These are phyloP conservation scores for Xylariales sp. DNA, from an alignment of 2,329 filamentous ascomycete genomes.

Conservation along the genomic window DNA sequence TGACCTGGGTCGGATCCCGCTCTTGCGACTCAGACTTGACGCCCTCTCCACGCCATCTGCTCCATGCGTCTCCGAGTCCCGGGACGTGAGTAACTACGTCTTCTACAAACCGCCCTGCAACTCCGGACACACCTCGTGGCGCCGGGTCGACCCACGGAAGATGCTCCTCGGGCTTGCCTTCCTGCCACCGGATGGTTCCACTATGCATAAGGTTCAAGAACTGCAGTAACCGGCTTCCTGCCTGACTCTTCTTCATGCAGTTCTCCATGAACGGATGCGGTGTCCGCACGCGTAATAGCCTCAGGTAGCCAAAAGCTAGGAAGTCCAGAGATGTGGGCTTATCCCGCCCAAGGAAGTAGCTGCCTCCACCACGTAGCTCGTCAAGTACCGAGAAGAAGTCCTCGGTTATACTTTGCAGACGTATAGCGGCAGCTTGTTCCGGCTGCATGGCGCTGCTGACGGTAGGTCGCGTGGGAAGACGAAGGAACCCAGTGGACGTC, in stretches of 20 bases:
- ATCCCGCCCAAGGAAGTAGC: slow-evolving; percentile 44
- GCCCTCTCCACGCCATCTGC: slow-evolving; percentile 27
- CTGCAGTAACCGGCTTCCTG: slow-evolving; percentile 16
- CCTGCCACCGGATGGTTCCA: slow-evolving; percentile 4
- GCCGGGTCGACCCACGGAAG: slow-evolving; percentile 18
- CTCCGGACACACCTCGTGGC: slow-evolving; percentile 12
- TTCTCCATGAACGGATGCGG: slow-evolving; percentile 39
- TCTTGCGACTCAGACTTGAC: slow-evolving; percentile 20
- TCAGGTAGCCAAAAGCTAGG: slow-evolving; percentile 73
- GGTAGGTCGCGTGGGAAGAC: slow-evolving; percentile 23
- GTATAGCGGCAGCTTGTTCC: slow-evolving; percentile 68
- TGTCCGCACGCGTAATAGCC: slow-evolving; percentile 58
- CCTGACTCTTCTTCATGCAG: slow-evolving; percentile 20
- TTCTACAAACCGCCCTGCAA: slow-evolving; percentile 24
- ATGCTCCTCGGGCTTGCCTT: slow-evolving; percentile 3
- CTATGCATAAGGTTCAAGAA: slow-evolving; percentile 17
- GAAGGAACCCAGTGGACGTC: slow-evolving; percentile 30
- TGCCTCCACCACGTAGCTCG: slow-evolving; percentile 51
- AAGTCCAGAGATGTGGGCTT: slow-evolving; percentile 68
- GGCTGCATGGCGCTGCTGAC: slow-evolving; percentile 50
- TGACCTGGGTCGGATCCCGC: slow-evolving; percentile 22
- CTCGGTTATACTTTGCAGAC: slow-evolving; percentile 66
- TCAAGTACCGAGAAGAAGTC: slow-evolving; percentile 69
- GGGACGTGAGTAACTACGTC: slow-evolving; percentile 27
- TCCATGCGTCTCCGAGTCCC: slow-evolving; percentile 28